Evolutionary conservation across 768 basidiomycete genomes (phyloP).

Genomic region (Boletus insuetus): DNA sequence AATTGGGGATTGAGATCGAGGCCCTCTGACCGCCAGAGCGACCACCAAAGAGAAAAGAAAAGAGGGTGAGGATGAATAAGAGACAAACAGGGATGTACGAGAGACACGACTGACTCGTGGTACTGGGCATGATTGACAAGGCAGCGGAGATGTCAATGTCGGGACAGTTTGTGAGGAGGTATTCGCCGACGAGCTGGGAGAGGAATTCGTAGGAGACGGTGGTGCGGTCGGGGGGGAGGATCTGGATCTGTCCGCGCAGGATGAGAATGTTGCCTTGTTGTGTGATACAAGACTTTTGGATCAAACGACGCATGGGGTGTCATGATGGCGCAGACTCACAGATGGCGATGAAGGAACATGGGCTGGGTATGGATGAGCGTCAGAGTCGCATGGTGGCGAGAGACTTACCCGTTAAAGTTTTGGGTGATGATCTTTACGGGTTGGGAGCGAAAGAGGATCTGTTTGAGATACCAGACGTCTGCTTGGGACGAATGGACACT

Average conservation of each 20-base stretch:
- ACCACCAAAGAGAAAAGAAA: background rate
- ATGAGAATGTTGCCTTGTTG: conserved; percentile 80
- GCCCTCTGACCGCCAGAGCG: conserved; percentile 50
- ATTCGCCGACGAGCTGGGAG: conserved; percentile 79
- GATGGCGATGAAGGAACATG: conserved; percentile 89
- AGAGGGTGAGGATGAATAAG: no score
- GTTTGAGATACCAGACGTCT: conserved; percentile 80
- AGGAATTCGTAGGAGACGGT: conserved; percentile 84
- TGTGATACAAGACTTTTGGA: no score
- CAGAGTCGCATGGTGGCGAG: no score
- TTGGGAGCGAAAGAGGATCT: conserved; percentile 49
- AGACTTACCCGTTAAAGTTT: conserved; percentile 76
- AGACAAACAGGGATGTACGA: background rate
- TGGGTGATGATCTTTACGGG: conserved; percentile 70
- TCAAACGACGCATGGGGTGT: background rate
- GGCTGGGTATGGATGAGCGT: conserved; percentile 41
- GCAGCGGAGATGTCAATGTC: conserved; percentile 34
- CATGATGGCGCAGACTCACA: conserved; percentile 40
- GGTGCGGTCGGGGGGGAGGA: conserved; percentile 61
- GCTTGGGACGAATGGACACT: conserved; percentile 28
- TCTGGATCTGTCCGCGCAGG: conserved; percentile 75
- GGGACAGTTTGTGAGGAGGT: conserved; percentile 59
- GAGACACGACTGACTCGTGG: conserved; percentile 57
- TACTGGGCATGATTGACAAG: conserved; percentile 47
- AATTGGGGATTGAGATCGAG: conserved; percentile 90